Evolutionary conservation across 1,284 basidiomycete genomes (phyloP).

Genomic region (Ceratobasidium sp.): DNA sequence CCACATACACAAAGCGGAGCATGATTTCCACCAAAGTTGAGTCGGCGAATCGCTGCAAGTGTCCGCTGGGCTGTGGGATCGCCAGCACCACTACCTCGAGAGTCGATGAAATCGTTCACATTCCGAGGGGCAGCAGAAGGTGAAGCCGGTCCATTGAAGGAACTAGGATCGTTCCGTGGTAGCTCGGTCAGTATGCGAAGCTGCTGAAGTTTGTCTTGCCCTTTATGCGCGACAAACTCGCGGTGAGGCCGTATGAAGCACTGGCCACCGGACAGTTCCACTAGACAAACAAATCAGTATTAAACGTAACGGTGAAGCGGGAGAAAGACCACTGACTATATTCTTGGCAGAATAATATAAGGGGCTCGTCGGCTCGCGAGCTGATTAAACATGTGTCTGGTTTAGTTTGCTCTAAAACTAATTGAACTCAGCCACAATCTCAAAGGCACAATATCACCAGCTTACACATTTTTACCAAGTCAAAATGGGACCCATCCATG

Average conservation of each 20-base stretch:
- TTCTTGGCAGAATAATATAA: conserved; percentile 76
- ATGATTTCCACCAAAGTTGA: conserved; percentile 78
- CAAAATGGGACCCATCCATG: conserved; percentile 79
- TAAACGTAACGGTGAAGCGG: not conserved
- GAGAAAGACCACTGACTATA: conserved; percentile 67
- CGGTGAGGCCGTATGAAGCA: conserved; percentile 84
- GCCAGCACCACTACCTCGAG: conserved; percentile 62
- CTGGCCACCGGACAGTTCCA: conserved; percentile 69
- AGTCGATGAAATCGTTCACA: conserved; percentile 81
- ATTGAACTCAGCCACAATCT: not conserved
- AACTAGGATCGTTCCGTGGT: conserved; percentile 61
- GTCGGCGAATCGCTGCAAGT: conserved; percentile 79
- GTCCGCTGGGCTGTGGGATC: conserved; percentile 74
- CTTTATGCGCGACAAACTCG: conserved; percentile 76
- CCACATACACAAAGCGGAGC: conserved; percentile 77
- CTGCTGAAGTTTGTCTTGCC: conserved; percentile 75
- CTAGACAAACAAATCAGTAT: conserved; percentile 57
- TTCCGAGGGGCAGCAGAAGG: conserved; percentile 63
- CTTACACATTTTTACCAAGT: conserved; percentile 78
- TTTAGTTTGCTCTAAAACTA: conserved; percentile 85
- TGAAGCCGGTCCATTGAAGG: conserved; percentile 58
- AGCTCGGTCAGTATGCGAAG: conserved; percentile 71
- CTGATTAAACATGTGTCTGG: conserved; percentile 82
- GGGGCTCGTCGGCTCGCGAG: conserved; percentile 81
- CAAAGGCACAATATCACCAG: conserved; percentile 25